Base-by-base conservation (phyloP, 768 basidiomycete genomes). In the Xerocomellus dryophilus region DNA sequence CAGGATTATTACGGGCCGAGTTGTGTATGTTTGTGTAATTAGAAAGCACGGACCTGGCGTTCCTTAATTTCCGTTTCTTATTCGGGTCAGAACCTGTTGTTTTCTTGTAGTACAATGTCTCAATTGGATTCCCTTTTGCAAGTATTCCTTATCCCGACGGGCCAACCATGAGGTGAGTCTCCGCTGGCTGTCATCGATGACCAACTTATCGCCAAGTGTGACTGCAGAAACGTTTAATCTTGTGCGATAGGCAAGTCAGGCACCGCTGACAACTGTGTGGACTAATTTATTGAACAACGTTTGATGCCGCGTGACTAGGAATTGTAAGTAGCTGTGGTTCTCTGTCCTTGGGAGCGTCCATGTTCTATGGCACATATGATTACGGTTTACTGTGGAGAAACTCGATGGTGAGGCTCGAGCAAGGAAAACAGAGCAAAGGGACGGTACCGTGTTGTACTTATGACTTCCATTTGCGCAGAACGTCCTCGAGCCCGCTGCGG, bases 401-500 rank as follows among this genome's bases (percentile, higher is more conserved):
- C 7, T 6, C 20, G 40, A 17, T 5, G 25, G 38, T 65, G 47
- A 66, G 50, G 41, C 34, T 20, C 23, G 42, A 17, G 49, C 18
- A 25, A 25, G 21, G 36, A 38, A 35, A n/a, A 17, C 14, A 3
- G 34, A 49, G 39, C 35, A 29, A 20, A 20, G 6, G 21, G 34
- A 32, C 15, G 8, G 31, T 38, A 58, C 53, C 44, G 6, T 29
- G 34, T 14, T 27, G 14, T 34, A 12, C 11, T 56, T 21, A 71
- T 50, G 40, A 20, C 44, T 57, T 67, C 67, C 65, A 63, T 50
- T 48, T 53, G 44, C 57, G 55, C 35, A 71, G 47, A 9, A 67
- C 41, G 12, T 60, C 63, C 48, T 67, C 65, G 25, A 66, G 64
- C 15, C 59, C 62, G 32, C 49, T 49, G 35, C 41, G 64, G 48